Base-by-base conservation (phyloP, 139 green algal genomes). In the Chlorella sorokiniana region DNA sequence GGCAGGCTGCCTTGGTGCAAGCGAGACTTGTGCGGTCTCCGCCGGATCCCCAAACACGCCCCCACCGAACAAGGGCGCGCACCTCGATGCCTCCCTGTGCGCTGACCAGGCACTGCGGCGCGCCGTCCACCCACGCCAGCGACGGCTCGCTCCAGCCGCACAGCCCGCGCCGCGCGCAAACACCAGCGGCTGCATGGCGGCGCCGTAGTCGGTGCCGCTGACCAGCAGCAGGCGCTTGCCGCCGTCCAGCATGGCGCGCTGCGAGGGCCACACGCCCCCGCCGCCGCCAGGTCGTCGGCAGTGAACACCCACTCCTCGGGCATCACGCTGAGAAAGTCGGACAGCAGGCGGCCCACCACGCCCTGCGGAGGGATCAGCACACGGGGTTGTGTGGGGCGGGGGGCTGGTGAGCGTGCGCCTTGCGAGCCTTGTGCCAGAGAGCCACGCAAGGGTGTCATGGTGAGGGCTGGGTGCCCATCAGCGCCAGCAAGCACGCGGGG, bases 171-270 rank as follows among this genome's bases (percentile, higher is more conserved):
- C 87, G 44, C 73, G 86, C 56, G 25, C 76, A 83, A 90, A 91
- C 27, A 90, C 79, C 35, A 91, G 42, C 10, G 79, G 65, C 11
- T 41, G 45, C 90, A 94, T 94, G 31, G 51, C 77, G 0, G 44
- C 25, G 14, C 91, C 90, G 52, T 94, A 94, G 84, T 94, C 89
- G 20, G 67, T 64, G 22, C 61, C 83, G 54, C 80, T 90, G 31
- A 92, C 81, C 41, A 94, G 70, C 37, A 93, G 54, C 54, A 94
- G 40, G 20, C 86, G 81, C 74, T 89, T 91, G 67, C 90, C 89
- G 23, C 63, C 52, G 3, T 23, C 63, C 31, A 79, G 56, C 51
- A 94, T n/a, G n/a, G n/a, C n/a, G n/a, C n/a, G 73, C 73, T 79
- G 73, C 54, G 73, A 54, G 69, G 51, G 52, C 81, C 67, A 79